A percentile compares a stretch with the other conserved stretches of the same genome.
Conservation (phyloP, 768 basidiomycete species). For the Pulveroboletus ravenelii region DNA sequence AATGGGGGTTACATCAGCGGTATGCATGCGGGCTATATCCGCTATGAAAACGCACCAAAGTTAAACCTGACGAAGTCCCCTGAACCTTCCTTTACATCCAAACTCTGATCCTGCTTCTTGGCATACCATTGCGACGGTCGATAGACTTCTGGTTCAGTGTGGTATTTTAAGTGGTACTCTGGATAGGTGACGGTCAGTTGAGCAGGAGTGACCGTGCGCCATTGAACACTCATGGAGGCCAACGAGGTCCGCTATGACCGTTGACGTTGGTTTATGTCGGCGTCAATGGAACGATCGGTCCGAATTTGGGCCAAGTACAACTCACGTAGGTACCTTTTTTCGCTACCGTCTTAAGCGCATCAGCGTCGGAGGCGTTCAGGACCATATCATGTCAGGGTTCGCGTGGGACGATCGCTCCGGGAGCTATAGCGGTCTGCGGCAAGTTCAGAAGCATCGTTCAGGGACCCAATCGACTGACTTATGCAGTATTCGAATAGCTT, state of each 20-base stretch:
- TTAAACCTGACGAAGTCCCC: no score
- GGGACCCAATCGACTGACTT: neutral
- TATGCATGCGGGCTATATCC: no score
- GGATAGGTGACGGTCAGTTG: no score
- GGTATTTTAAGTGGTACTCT: no score
- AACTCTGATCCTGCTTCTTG: no score
- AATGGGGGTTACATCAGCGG: no score
- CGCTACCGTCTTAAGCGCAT: conserved; percentile 7
- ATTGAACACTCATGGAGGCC: conserved; percentile 24
- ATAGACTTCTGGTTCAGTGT: no score
- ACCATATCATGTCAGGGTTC: conserved; percentile 24
- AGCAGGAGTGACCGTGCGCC: no score
- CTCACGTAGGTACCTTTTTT: conserved; percentile 21
- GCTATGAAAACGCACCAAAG: no score
- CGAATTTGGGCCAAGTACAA: neutral
- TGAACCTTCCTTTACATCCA: no score
- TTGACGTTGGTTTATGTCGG: neutral
- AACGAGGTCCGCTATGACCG: conserved; percentile 26
- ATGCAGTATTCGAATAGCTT: conserved; percentile 31
- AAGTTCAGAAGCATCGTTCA: neutral
- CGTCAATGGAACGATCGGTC: neutral
- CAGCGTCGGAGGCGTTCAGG: conserved; percentile 14
- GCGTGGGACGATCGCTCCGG: conserved; percentile 26
- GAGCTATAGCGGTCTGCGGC: conserved; percentile 13
- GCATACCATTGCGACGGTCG: no score